These are phyloP conservation scores for Eucalyptus polyanthemos DNA, from an alignment of 345 rosid species.

Conservation along the genomic window DNA sequence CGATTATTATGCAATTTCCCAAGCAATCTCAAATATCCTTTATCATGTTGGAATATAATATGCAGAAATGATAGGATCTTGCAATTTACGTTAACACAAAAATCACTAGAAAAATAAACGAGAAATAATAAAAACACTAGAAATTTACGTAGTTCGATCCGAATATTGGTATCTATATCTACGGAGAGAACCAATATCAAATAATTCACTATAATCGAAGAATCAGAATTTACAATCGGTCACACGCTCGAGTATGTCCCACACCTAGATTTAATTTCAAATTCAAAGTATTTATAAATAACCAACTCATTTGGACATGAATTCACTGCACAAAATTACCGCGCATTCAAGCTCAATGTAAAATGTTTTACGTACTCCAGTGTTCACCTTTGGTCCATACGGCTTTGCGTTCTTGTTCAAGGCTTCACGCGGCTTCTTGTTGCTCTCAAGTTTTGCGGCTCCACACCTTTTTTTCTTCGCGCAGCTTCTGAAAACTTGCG, in stretches of 20 bases:
- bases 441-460: too few relatives aligned
- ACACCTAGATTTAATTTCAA: accelerated
- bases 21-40: too few relatives aligned
- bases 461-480: too few relatives aligned
- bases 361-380: accelerated
- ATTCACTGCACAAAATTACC: accelerated
- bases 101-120: too few relatives aligned
- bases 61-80: accelerated
- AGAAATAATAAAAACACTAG: accelerated
- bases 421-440: too few relatives aligned
- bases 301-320: accelerated
- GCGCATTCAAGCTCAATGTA: too few relatives aligned
- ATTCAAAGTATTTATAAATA: too few relatives aligned
- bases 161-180: accelerated
- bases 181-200: accelerated
- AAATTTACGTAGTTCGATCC: accelerated
- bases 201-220: too few relatives aligned
- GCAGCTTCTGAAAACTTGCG: too few relatives aligned
- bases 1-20: too few relatives aligned
- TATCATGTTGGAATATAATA: too few relatives aligned
- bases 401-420: accelerated
- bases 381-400: accelerated
- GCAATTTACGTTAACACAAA: too few relatives aligned
- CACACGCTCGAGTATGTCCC: accelerated
- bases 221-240: accelerated